Conservation (phyloP, 257 asterid genomes). For the Solanum arcanum region DNA sequence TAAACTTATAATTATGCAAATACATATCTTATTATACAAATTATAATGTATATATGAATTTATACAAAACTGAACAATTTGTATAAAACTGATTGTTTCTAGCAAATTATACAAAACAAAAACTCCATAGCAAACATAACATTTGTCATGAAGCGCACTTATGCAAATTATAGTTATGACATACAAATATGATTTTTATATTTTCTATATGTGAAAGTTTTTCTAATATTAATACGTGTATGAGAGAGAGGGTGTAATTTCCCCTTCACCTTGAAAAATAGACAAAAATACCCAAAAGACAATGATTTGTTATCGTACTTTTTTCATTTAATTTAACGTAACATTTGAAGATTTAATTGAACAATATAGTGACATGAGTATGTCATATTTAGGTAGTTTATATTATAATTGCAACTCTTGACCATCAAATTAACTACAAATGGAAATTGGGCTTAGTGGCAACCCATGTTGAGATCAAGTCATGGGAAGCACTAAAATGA, state of each 20-base stretch:
- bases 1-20: no score
- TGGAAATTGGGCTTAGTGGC: neutral
- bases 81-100: no score
- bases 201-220: no score
- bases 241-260: neutral
- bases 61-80: no score
- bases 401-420: neutral
- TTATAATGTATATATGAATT: no score
- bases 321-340: neutral
- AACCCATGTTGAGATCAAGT: neutral
- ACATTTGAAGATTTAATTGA: neutral
- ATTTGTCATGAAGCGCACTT: no score
- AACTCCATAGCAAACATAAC: no score
- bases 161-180: no score
- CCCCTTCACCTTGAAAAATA: neutral
- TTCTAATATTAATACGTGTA: no score
- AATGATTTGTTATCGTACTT: neutral
- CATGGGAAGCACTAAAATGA: constrained; percentile 9
- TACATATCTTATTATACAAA: no score
- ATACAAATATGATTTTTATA: no score
- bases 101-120: no score
- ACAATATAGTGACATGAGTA: neutral
- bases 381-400: neutral
- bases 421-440: neutral
- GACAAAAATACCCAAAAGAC: neutral